Conservation (phyloP, 345 rosid species). For the Murraya koenigii region DNA sequence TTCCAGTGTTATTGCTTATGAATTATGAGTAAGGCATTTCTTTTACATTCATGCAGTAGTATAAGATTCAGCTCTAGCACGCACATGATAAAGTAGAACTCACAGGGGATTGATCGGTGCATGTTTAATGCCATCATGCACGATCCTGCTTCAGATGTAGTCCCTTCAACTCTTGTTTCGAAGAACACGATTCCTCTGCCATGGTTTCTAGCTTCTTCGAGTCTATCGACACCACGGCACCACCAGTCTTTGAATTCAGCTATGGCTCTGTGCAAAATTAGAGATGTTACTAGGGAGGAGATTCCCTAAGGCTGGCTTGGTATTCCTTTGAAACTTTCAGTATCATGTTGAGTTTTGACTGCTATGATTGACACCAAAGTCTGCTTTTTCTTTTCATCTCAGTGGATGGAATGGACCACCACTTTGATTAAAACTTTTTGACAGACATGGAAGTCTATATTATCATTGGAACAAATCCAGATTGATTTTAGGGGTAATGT, state of each 20-base stretch:
- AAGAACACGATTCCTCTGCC: conserved; percentile 49
- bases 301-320: not conserved
- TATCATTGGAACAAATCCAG: not conserved
- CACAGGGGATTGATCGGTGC: conserved; percentile 42
- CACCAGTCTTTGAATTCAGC: conserved; percentile 25
- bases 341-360: conserved; percentile 15
- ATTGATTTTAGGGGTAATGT: not conserved
- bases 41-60: not conserved
- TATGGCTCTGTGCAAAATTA: not conserved
- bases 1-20: no score
- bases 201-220: conserved; percentile 47
- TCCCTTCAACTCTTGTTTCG: conserved; percentile 65
- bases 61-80: not conserved
- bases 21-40: not conserved
- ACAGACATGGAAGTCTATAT: not conserved
- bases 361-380: conserved; percentile 9
- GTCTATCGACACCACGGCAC: conserved; percentile 39
- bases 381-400: not conserved
- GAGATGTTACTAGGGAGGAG: not conserved
- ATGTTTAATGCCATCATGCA: conserved; percentile 45
- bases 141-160: conserved; percentile 44
- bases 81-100: conserved; percentile 17
- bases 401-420: conserved; percentile 28
- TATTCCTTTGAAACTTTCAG: not conserved
- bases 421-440: conserved; percentile 9